These are phyloP conservation scores for Kluyveromyces starmeri DNA, from an alignment of 805 yeast species.

Conservation along the genomic window DNA sequence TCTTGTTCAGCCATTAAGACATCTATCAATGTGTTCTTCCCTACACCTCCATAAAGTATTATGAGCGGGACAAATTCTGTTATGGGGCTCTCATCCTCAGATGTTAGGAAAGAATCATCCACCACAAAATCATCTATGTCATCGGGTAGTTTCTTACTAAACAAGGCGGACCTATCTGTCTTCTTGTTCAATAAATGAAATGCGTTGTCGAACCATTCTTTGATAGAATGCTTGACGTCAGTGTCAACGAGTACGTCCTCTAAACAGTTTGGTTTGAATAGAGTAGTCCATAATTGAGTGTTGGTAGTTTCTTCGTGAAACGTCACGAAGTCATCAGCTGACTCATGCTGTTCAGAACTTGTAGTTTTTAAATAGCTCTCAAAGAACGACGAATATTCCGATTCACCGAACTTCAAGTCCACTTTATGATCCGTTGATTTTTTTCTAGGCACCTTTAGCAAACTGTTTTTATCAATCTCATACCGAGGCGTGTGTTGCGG, in stretches of 20 bases:
- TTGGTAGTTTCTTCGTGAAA: constrained; percentile 1
- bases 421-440: not conserved
- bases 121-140: constrained; percentile 30
- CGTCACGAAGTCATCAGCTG: not conserved
- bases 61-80: constrained; percentile 49
- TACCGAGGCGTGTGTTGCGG: constrained; percentile 12
- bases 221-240: constrained; percentile 13
- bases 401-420: constrained; percentile 5
- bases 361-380: too few relatives aligned
- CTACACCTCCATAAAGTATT: constrained; percentile 58
- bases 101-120: constrained; percentile 18
- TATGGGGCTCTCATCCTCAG: constrained; percentile 4
- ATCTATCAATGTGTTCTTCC: constrained; percentile 69
- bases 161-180: constrained; percentile 29
- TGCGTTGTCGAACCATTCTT: constrained; percentile 28
- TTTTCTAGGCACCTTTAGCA: constrained; percentile 4
- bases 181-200: constrained; percentile 28
- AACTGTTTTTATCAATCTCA: constrained; percentile 1
- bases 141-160: constrained; percentile 16
- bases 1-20: constrained; percentile 52
- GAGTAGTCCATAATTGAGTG: constrained; percentile 21
- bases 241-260: constrained; percentile 27
- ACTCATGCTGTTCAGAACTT: too few relatives aligned
- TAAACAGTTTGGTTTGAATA: constrained; percentile 25
- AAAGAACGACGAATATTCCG: constrained; percentile 11